Conservation (phyloP, 768 basidiomycete genomes). For the Cantharellus cinnabarinus region DNA sequence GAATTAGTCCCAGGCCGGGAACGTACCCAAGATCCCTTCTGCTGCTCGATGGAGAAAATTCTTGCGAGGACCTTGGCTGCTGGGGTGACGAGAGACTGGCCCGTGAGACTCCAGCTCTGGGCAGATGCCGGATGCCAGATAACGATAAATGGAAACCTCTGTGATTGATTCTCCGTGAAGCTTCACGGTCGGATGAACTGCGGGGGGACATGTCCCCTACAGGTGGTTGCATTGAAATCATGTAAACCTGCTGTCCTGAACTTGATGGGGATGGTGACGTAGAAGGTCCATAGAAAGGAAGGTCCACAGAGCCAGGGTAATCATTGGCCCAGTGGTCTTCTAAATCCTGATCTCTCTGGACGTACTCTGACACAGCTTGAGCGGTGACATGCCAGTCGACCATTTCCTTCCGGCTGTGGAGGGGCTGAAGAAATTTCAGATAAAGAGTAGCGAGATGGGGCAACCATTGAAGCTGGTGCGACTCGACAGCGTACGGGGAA, state of each 20-base stretch:
- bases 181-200: not conserved
- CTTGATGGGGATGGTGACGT: too few species aligned
- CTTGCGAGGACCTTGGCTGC: not conserved
- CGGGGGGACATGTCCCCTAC: not conserved
- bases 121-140: not conserved
- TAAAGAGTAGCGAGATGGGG: not conserved
- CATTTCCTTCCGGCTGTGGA: not conserved
- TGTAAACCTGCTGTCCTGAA: not conserved
- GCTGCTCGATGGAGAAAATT: not conserved
- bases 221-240: not conserved
- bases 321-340: not conserved
- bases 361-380: slow-evolving; percentile 5
- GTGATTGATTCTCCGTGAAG: not conserved
- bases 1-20: not conserved
- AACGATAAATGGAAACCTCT: not conserved
- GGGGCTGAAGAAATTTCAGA: not conserved
- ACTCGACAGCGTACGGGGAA: not conserved
- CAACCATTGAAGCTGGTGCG: not conserved
- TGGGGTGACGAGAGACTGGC: not conserved
- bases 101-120: not conserved
- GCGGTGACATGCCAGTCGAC: slow-evolving; percentile 9
- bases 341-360: not conserved
- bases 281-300: too few species aligned
- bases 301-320: too few species aligned
- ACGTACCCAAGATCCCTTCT: not conserved